These are phyloP conservation scores for Vitis rupestris DNA, from an alignment of 164 flowering plant genomes.

Conservation along the genomic window DNA sequence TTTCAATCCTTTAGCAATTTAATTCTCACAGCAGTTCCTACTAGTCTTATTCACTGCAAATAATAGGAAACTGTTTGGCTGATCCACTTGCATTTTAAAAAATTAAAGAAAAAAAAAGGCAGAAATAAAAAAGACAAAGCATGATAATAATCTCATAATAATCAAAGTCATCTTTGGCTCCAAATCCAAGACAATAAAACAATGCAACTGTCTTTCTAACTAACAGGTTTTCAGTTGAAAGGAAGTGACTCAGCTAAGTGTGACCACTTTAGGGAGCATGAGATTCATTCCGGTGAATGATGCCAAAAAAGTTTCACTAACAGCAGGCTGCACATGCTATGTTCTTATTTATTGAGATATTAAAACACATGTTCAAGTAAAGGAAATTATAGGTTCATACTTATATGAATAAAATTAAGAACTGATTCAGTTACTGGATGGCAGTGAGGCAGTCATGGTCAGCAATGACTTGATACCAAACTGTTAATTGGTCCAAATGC, in stretches of 20 bases:
- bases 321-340: conserved; percentile 13
- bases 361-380: background rate
- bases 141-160: too few relatives aligned
- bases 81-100: too few relatives aligned
- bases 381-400: background rate
- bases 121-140: too few relatives aligned
- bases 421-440: background rate
- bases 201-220: background rate
- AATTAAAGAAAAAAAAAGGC: too few relatives aligned
- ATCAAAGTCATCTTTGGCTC: background rate
- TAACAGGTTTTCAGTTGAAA: too few relatives aligned
- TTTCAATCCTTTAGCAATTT: too few relatives aligned
- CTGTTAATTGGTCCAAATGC: background rate
- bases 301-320: background rate
- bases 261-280: background rate
- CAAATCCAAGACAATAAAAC: background rate
- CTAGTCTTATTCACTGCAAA: too few relatives aligned
- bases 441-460: background rate
- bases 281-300: background rate
- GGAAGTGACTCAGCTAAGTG: background rate
- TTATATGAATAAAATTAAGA: background rate
- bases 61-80: too few relatives aligned
- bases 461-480: background rate
- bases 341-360: background rate
- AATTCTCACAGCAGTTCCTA: too few relatives aligned